These are phyloP conservation scores for Sergeia podlipaevii DNA, from an alignment of 208 protist genomes.

Conservation along the genomic window DNA sequence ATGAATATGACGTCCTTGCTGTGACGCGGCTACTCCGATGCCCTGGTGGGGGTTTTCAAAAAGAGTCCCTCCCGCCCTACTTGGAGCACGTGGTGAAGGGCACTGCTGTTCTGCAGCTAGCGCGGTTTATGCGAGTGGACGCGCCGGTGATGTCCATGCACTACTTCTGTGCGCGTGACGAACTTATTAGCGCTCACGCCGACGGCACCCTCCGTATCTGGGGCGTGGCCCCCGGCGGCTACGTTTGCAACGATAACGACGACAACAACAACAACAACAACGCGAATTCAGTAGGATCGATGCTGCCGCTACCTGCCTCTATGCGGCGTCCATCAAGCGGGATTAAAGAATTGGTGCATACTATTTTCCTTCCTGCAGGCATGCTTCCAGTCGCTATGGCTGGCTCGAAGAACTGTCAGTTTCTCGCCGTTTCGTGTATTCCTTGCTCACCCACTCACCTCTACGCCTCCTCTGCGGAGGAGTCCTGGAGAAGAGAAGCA, in stretches of 20 bases:
- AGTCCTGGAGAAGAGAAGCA: too few relatives aligned
- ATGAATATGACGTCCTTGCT: constrained; percentile 62
- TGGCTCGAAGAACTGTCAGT: constrained; percentile 16
- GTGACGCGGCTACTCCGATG: constrained; percentile 49
- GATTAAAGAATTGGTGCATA: not conserved
- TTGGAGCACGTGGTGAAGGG: too few relatives aligned
- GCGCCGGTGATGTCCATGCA: constrained; percentile 54
- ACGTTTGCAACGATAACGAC: not conserved
- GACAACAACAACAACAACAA: constrained; percentile 3
- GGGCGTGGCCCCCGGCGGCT: constrained; percentile 22
- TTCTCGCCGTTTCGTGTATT: constrained; percentile 28
- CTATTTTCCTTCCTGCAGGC: not conserved
- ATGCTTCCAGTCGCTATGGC: constrained; percentile 31
- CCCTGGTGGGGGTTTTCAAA: not conserved
- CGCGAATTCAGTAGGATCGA: not conserved
- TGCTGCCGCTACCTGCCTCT: not conserved
- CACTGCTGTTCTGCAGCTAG: too few relatives aligned
- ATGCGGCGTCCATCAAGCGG: too few relatives aligned
- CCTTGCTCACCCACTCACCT: constrained; percentile 14
- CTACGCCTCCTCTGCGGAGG: constrained; percentile 15
- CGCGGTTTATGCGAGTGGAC: too few relatives aligned
- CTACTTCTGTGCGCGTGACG: constrained; percentile 68
- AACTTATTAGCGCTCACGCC: constrained; percentile 61
- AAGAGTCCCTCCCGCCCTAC: too few relatives aligned
- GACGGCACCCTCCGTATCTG: constrained; percentile 66